Base-by-base conservation (phyloP, 2,329 filamentous ascomycete genomes). In the Aspergillus hiratsukae region DNA sequence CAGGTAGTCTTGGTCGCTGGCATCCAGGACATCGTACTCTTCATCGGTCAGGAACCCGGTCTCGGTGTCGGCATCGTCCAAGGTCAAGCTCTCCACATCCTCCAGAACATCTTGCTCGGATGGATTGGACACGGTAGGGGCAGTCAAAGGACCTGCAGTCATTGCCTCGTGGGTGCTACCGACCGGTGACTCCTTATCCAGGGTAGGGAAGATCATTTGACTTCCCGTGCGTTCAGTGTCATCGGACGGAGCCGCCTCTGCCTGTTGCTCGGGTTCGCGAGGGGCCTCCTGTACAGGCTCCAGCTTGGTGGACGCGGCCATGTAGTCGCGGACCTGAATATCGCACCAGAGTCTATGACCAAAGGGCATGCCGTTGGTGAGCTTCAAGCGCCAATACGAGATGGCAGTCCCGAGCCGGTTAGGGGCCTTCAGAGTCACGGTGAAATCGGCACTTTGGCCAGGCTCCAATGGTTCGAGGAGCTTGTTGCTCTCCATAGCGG, bases 261-360 rank as follows among this genome's bases (percentile, higher is more conserved):
- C 61, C 49, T 75, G 71, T n/a, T 72, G 64, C 31, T 74, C 64
- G 52, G 69, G 67, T 11, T 60, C 56, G 23, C 19, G 10, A 8
- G 46, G 31, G n/a, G 43, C n/a, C 9, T 55, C 48, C 29, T 52
- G 51, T 17, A 51, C 58, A 54, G 56, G 49, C 31, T 61, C 53
- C 17, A 54, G 51, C 50, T 46, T 29, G 53, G 57, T 31, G 49
- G 52, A 45, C 54, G 61, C 17, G 46, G 62, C 48, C 41, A 59
- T 57, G 23, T 60, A 64, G 3, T 60, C 66, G 61, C 69, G 63
- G 56, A 97, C 90, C 51, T 85, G 83, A 61, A 99, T 85, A 63
- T 97, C 91, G 70, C 93, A 97, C 93, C 93, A 99, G 49, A 99
- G 81, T 68, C 91, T 89, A 77, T 97, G 90, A 41, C 94, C 94